Evolutionary conservation across 805 yeast species (phyloP), one percentile per base, ranked within the genome.

Genomic region (Spathaspora passalidarum): DNA sequence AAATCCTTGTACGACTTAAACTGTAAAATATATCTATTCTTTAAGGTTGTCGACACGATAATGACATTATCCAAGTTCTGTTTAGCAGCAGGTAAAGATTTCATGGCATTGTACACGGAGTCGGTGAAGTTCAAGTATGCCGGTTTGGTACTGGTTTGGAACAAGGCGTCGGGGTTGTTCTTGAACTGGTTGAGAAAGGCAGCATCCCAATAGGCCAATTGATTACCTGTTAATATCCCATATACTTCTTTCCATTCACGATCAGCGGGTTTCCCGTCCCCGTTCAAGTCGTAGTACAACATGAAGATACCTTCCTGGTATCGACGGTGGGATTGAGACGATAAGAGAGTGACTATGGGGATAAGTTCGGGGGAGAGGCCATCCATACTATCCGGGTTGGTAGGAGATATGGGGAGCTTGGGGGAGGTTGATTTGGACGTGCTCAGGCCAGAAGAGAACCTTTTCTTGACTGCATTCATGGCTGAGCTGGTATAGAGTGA

Each of bases 221-320:
- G 96, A 48, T 88, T 88, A 17, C 99, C 99, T 3, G 88, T 81
- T 36, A 94, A 71, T 13, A 88, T 88, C 38, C 96, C 98, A 62
- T 87, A 94, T 19, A 91, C 96, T 66, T 94, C 97, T 45, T 78
- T 75, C 99, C 99, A 94, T 56, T 78, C 76, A 39, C 97, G 74
- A 42, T 84, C 87, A 0, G 85, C 82, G 0, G 96, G 91, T 46
- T 83, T 78, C 7, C 99, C 99, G 54, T 92, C 96, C 20, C 87
- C 80, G 57, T 83, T 82, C 54, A 87, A 68, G 55, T 86, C 92
- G 54, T 83, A 81, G 49, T 86, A 69, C 7, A 87, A 65, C 85
- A 86, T 79, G 57, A 87, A 81, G 2, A 84, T 80, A 44, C 92
- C 94, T 55, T 86, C 94, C 50, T 76, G 73, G 63, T 87, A 87